Evolutionary conservation across 306 rosid genomes (phyloP).

Genomic region (Quercus alba): DNA sequence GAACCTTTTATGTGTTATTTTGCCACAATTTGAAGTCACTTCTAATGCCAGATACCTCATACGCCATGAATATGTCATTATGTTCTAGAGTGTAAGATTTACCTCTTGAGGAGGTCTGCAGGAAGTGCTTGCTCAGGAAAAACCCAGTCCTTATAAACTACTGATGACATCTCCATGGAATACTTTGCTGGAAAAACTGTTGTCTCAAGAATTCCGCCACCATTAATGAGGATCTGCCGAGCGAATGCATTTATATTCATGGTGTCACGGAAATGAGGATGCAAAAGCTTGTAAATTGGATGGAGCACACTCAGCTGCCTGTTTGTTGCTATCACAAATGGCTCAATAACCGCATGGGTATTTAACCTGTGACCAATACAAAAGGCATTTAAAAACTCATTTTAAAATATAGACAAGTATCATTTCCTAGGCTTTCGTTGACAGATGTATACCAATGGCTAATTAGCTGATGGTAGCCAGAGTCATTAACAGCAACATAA

Average conservation of each 20-base stretch:
- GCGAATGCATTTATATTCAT: conserved; percentile 81
- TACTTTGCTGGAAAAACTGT: conserved; percentile 64
- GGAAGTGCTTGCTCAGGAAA: conserved; percentile 84
- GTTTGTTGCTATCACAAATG: conserved; percentile 70
- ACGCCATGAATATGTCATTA: not conserved
- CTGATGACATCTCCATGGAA: conserved; percentile 66
- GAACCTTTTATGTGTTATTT: not conserved
- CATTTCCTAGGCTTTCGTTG: not conserved
- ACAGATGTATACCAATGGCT: conserved; percentile 63
- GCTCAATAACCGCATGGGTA: conserved; percentile 83
- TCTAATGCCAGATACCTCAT: not conserved
- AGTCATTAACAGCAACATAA: conserved; percentile 64
- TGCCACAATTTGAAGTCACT: not conserved
- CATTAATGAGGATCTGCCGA: conserved; percentile 62
- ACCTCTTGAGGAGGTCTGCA: conserved; percentile 76
- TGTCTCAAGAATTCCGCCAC: conserved; percentile 66
- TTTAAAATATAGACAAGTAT: not conserved
- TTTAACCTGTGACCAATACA: conserved; percentile 48
- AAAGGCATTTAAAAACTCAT: not conserved
- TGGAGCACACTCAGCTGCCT: conserved; percentile 81
- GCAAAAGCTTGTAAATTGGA: conserved; percentile 68
- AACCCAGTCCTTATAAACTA: conserved; percentile 66
- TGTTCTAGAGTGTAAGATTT: not conserved
- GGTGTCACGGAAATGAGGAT: conserved; percentile 84
- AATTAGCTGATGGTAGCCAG: conserved; percentile 71